Percentiles rank a stretch among this genome's conserved stretches.
Evolutionary conservation across 805 yeast species (phyloP).

Genomic region (Candida saitoana): DNA sequence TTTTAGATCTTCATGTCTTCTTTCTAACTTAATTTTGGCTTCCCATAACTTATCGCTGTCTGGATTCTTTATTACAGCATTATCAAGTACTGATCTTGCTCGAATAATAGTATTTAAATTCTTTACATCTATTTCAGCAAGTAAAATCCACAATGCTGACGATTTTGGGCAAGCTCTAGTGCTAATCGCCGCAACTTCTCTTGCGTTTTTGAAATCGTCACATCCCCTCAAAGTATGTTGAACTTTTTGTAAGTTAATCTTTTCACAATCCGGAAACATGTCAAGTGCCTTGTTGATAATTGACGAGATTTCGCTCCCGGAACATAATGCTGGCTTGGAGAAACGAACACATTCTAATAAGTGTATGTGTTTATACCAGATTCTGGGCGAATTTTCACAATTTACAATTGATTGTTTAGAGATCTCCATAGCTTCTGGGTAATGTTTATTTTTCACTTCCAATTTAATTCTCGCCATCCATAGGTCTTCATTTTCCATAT

Average conservation of each 20-base stretch:
- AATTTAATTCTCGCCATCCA: slow-evolving; percentile 74
- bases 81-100: slow-evolving; percentile 71
- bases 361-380: slow-evolving; percentile 56
- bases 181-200: slow-evolving; percentile 47
- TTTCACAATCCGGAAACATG: slow-evolving; percentile 45
- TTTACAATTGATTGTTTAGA: slow-evolving; percentile 20
- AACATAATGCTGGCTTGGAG: not conserved
- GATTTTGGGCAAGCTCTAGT: slow-evolving; percentile 43
- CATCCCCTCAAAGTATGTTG: slow-evolving; percentile 43
- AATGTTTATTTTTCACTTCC: slow-evolving; percentile 43
- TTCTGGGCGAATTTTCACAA: slow-evolving; percentile 26
- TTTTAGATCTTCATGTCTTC: slow-evolving; percentile 38
- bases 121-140: slow-evolving; percentile 46
- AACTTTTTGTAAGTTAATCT: slow-evolving; percentile 60
- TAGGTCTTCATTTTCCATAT: slow-evolving; percentile 49
- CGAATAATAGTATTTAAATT: slow-evolving; percentile 40
- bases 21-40: slow-evolving; percentile 58
- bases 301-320: slow-evolving; percentile 6
- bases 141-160: slow-evolving; percentile 50
- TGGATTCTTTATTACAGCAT: slow-evolving; percentile 54
- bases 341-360: slow-evolving; percentile 14
- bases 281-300: slow-evolving; percentile 45
- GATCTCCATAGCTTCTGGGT: slow-evolving; percentile 32
- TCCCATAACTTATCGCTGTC: slow-evolving; percentile 51
- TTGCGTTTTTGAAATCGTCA: slow-evolving; percentile 35